Base-by-base conservation (phyloP, 2,329 filamentous ascomycete genomes). In the Golovinomyces cichoracearum region DNA sequence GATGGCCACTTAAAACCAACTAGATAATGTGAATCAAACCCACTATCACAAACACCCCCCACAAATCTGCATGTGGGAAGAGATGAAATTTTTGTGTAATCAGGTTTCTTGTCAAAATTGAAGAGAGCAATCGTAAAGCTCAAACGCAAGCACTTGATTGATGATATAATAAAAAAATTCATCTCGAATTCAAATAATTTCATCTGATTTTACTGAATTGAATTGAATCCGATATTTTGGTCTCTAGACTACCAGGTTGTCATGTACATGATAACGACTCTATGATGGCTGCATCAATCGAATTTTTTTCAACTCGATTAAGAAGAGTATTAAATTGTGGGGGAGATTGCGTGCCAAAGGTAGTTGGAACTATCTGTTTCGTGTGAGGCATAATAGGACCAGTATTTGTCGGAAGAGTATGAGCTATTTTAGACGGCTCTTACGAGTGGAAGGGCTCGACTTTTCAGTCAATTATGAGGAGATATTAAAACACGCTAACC, bases 1-100 rank as follows among this genome's bases (percentile, higher is more conserved):
- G 78, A 85, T 57, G 82, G 83, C 1, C 73, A 78, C 57, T 64
- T 88, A 46, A 60, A 53, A 45, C 54, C 59, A 9, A 44, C 40
- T 15, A 33, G 3, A 5, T 33, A 33, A n/a, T 15, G 4, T 15
- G n/a, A 9, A 15, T 5, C n/a, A 4, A 15, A 33, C 31, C 6
- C 1, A 15, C 13, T 33, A 15, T 2, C 29, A 15, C 3, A 1
- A 33, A 15, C 4, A 33, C 5, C 10, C 10, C 6, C 10, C 13
- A 33, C 10, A n/a, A n/a, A n/a, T n/a, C n/a, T n/a, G n/a, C n/a
- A n/a, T n/a, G n/a, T n/a, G n/a, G n/a, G n/a, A n/a, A n/a, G n/a
- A n/a, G n/a, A n/a, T n/a, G n/a, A n/a, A n/a, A n/a, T n/a, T n/a
- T n/a, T n/a, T n/a, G 31, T 12, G 10, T 15, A 1, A 3, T 1